Evolutionary conservation across 2,329 filamentous ascomycete species (phyloP), one percentile per base, ranked within the genome.

Genomic region (Paracamarosporium sp.): DNA sequence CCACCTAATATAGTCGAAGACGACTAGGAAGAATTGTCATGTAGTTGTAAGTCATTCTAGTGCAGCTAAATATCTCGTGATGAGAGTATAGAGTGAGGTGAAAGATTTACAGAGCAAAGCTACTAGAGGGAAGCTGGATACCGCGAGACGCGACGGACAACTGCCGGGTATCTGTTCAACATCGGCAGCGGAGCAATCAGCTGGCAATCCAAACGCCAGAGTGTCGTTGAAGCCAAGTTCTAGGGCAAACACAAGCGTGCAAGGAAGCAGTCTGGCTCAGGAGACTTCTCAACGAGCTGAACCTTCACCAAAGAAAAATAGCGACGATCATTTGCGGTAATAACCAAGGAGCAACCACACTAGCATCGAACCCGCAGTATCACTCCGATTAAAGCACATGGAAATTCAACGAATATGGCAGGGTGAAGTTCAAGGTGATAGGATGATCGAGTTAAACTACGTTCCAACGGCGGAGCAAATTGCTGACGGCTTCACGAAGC

Each of bases 141-240:
- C 35, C 11, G 63, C 24, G 58, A 17, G 11, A 67, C 58, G n/a
- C 17, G 59, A 35, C 52, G 55, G 36, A 67, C 57, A 7, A 63
- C 57, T 13, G 27, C 56, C 9, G 61, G 66, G 43, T 69, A 60
- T 46, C n/a, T 66, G 5, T 66, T 67, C 50, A 62, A 47, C 27
- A 52, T 63, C 9, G 55, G 55, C 3, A 63, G 60, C 27, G 60
- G 52, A 36, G 43, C 24, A 46, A 46, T 46, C 13, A 46, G 43
- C 25, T 46, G 43, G 43, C 43, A 46, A 46, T 46, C 28, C 24
- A 46, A 46, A n/a, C 43, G 43, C 24, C 25, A 46, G 25, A 30
- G 43, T 15, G 43, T 30, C 5, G 61, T 67, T 25, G 59, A 67
- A 55, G 62, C 60, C 5, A 59, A 65, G 51, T 65, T 60, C 40